Percentiles rank a stretch among this genome's conserved stretches.
These are phyloP conservation scores for Colletotrichum euphorbiae DNA, from an alignment of 2,329 filamentous ascomycete species.

Conservation along the genomic window DNA sequence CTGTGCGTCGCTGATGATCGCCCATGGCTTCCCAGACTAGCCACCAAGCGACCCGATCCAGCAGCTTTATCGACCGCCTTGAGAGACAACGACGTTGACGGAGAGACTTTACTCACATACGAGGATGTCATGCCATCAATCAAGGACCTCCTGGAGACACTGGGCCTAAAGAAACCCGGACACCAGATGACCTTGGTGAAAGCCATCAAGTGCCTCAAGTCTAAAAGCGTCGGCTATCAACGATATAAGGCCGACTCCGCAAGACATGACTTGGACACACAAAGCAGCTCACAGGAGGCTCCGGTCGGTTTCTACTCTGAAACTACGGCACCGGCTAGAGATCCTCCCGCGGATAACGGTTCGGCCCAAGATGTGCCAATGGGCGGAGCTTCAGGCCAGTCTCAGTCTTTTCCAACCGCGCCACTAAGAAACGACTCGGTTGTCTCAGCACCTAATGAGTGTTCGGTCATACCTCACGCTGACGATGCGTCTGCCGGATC, in stretches of 20 bases:
- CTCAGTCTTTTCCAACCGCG: too few species aligned
- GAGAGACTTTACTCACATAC: conserved; percentile 70
- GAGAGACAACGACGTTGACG: conserved; percentile 72
- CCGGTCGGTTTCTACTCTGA: neutral
- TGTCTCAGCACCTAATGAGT: too few species aligned
- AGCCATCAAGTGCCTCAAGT: conserved; percentile 58
- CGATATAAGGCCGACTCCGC: conserved; percentile 22
- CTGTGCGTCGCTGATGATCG: conserved; percentile 66
- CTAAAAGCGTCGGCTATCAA: conserved; percentile 38
- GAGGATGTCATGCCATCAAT: conserved; percentile 61
- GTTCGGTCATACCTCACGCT: neutral
- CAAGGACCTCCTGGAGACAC: conserved; percentile 61
- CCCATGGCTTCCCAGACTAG: conserved; percentile 58
- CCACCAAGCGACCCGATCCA: conserved; percentile 62
- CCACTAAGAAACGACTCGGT: too few species aligned
- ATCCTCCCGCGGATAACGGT: neutral
- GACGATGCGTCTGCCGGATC: conserved; percentile 23
- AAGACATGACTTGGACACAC: neutral
- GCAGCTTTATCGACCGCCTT: conserved; percentile 65
- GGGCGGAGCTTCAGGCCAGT: too few species aligned
- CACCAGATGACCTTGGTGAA: conserved; percentile 68
- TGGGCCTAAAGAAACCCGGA: conserved; percentile 68
- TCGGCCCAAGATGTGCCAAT: neutral
- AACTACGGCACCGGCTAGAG: neutral
- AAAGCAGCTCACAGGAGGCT: conserved; percentile 10